Percentiles rank a stretch among this genome's conserved stretches.
These are phyloP conservation scores for Cryptococcus deneoformans DNA, from an alignment of 1,284 basidiomycete species.

Conservation along the genomic window DNA sequence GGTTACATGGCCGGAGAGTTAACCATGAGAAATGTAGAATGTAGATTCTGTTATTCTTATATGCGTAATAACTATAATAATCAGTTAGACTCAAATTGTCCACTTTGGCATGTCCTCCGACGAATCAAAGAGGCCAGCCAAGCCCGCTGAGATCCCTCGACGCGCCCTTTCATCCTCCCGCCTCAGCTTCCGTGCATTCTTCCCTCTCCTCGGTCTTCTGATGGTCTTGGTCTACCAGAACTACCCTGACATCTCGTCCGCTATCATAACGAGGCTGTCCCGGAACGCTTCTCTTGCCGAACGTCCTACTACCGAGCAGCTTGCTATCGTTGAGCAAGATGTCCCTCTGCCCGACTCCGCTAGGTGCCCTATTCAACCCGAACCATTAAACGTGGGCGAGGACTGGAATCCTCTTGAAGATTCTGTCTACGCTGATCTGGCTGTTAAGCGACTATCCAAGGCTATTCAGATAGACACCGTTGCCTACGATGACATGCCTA, in stretches of 20 bases:
- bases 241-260: background rate
- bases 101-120: too few species aligned
- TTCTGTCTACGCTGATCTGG: slow-evolving; percentile 31
- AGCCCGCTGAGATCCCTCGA: too few species aligned
- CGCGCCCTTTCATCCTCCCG: too few species aligned
- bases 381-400: slow-evolving; percentile 27
- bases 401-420: slow-evolving; percentile 38
- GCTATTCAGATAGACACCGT: slow-evolving; percentile 49
- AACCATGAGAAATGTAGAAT: too few species aligned
- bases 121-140: too few species aligned
- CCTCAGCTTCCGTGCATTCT: background rate
- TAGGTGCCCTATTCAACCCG: slow-evolving; percentile 38
- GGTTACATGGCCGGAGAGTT: too few species aligned
- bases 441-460: slow-evolving; percentile 37
- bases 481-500: slow-evolving; percentile 21
- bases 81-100: too few species aligned
- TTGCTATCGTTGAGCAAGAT: background rate
- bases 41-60: too few species aligned
- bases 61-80: too few species aligned
- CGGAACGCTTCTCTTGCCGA: background rate
- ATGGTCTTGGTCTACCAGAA: background rate
- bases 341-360: slow-evolving; percentile 10
- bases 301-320: too few species aligned
- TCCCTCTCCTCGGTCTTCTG: slow-evolving; percentile 1
- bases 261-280: background rate